Conservation (phyloP, 768 basidiomycete genomes). For the Phanerochaete sordida region DNA sequence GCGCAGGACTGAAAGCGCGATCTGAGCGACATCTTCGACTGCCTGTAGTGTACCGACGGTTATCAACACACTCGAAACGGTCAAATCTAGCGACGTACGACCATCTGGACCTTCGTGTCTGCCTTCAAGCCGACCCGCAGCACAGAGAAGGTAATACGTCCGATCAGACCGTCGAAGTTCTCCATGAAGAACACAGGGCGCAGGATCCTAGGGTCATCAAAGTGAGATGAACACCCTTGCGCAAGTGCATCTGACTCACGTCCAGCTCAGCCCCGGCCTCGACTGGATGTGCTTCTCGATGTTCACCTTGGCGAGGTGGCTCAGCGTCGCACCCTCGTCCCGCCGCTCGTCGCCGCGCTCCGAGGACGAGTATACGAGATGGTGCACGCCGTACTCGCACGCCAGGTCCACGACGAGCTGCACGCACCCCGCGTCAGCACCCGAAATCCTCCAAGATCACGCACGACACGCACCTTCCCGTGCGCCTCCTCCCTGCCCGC, state of each 20-base stretch:
- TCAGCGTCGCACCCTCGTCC: constrained; percentile 19
- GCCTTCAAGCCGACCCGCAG: constrained; percentile 32
- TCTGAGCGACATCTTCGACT: constrained; percentile 12
- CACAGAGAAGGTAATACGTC: constrained; percentile 32
- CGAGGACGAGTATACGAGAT: constrained; percentile 34
- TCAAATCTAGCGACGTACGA: constrained; percentile 25
- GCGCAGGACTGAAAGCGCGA: neutral
- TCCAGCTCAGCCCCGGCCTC: constrained; percentile 31
- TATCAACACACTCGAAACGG: neutral
- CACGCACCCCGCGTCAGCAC: neutral
- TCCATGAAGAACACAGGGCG: constrained; percentile 44
- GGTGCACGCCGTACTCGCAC: constrained; percentile 31
- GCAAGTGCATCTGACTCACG: constrained; percentile 39
- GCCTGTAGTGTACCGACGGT: neutral
- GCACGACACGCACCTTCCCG: constrained; percentile 31
- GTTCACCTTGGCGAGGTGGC: constrained; percentile 31
- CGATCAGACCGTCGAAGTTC: constrained; percentile 36
- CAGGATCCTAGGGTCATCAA: constrained; percentile 28
- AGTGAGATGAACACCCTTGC: constrained; percentile 10
- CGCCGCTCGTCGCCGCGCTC: constrained; percentile 35
- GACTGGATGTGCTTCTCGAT: constrained; percentile 34
- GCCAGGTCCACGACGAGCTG: constrained; percentile 30
- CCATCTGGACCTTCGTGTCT: constrained; percentile 29
- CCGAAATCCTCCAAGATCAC: neutral
- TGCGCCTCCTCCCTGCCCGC: constrained; percentile 37